A percentile compares a stretch with the other conserved stretches of the same genome.
These are phyloP conservation scores for Phytophthora citrophthora DNA, from an alignment of 352 stramenopile genomes.

Conservation along the genomic window DNA sequence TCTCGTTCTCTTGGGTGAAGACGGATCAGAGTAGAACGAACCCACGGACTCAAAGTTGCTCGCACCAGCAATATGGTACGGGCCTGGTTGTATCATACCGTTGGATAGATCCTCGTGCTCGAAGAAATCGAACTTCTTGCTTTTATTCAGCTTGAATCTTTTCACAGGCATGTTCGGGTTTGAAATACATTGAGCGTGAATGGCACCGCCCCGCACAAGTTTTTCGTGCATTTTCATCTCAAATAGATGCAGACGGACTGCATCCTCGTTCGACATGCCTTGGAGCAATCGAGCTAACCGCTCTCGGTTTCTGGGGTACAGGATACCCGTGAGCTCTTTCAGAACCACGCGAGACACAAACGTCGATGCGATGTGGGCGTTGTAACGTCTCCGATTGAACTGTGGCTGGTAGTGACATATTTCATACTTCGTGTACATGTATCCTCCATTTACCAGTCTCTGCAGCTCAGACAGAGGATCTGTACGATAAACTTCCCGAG, in stretches of 20 bases:
- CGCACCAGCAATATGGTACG: neutral
- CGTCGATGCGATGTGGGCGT: neutral
- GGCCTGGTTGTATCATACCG: neutral
- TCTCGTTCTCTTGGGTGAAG: neutral
- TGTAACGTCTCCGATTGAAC: neutral
- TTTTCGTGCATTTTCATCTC: neutral
- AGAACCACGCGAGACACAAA: neutral
- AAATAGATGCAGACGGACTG: neutral
- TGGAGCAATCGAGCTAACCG: neutral
- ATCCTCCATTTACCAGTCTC: neutral
- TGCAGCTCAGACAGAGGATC: neutral
- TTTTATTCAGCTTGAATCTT: neutral
- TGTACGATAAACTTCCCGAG: neutral
- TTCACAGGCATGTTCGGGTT: neutral
- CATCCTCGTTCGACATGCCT: neutral
- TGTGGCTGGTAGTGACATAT: neutral
- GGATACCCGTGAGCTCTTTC: neutral
- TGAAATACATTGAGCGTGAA: neutral
- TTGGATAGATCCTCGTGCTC: neutral
- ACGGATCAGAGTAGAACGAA: neutral
- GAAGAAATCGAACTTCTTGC: neutral
- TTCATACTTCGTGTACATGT: neutral
- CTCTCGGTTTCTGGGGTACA: too few relatives aligned
- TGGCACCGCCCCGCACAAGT: neutral
- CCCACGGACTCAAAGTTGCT: neutral